A percentile compares a stretch with the other conserved stretches of the same genome.
phyloP scores from a whole-genome alignment of 2,329 filamentous ascomycete genomes.

The Penicillium sumatraense region DNA sequence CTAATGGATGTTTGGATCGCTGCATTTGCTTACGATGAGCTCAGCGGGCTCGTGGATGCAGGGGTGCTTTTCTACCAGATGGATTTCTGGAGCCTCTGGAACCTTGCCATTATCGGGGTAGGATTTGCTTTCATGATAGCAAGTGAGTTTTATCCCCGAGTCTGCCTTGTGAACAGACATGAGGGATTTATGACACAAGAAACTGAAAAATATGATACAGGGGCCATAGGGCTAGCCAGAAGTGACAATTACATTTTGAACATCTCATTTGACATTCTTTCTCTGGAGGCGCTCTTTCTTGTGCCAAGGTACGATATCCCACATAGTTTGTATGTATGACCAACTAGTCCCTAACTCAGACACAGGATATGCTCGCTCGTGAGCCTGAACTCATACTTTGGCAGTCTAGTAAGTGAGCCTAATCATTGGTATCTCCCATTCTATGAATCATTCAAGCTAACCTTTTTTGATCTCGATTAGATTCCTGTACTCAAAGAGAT shows the following conservation, averaged over 20 bases:
- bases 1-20: constrained; percentile 84
- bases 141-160: constrained; percentile 57
- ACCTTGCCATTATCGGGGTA: constrained; percentile 74
- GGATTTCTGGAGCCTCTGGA: constrained; percentile 80
- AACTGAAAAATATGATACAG: constrained; percentile 44
- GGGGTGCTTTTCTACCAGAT: constrained; percentile 83
- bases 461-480: constrained; percentile 41
- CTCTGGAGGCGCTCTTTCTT: constrained; percentile 86
- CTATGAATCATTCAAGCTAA: constrained; percentile 20
- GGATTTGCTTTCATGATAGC: constrained; percentile 72
- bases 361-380: constrained; percentile 80
- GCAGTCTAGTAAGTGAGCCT: constrained; percentile 40
- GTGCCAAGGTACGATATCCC: constrained; percentile 64
- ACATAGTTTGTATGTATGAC: background rate
- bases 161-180: constrained; percentile 28
- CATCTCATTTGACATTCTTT: constrained; percentile 84
- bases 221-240: constrained; percentile 68
- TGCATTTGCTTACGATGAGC: constrained; percentile 85
- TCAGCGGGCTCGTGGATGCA: constrained; percentile 83
- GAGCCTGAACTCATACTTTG: constrained; percentile 87
- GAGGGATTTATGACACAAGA: background rate
- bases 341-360: constrained; percentile 24
- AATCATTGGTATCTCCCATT: background rate
- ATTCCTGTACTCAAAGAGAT: constrained; percentile 93
- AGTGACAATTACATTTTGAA: constrained; percentile 69